A percentile compares a stretch with the other conserved stretches of the same genome.
These are phyloP conservation scores for Citrullus mucosospermus DNA, from an alignment of 306 rosid genomes.

Conservation along the genomic window DNA sequence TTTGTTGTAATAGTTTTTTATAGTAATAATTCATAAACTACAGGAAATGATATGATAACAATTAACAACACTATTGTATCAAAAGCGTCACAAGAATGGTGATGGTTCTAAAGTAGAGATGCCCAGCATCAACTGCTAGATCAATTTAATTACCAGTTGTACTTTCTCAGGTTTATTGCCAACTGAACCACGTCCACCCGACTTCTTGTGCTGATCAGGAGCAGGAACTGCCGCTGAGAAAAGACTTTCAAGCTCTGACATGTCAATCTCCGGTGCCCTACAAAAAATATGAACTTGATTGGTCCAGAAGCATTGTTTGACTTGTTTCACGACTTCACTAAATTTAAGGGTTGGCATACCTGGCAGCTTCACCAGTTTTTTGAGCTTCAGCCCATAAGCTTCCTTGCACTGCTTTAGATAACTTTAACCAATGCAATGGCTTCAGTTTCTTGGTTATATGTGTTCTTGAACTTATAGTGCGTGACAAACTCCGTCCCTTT, in stretches of 20 bases:
- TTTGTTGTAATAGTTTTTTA: not conserved
- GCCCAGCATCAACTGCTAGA: constrained; percentile 1
- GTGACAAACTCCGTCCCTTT: constrained; percentile 45
- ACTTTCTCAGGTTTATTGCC: constrained; percentile 73
- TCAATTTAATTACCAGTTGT: constrained; percentile 55
- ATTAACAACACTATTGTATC: not conserved
- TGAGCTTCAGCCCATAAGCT: constrained; percentile 95
- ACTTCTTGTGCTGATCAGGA: constrained; percentile 32
- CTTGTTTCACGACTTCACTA: constrained; percentile 10
- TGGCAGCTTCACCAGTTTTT: constrained; percentile 59
- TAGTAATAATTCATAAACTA: not conserved
- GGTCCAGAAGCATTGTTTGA: constrained; percentile 7
- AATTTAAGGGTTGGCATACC: constrained; percentile 33
- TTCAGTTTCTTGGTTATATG: constrained; percentile 58
- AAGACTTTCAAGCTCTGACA: constrained; percentile 88
- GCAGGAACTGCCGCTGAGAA: constrained; percentile 62
- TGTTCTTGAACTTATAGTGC: constrained; percentile 31
- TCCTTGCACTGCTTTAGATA: constrained; percentile 76
- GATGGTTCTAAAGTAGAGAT: not conserved
- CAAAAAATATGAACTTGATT: constrained; percentile 15
- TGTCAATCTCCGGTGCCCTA: constrained; percentile 92
- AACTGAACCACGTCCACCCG: constrained; percentile 28
- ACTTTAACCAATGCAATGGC: constrained; percentile 87
- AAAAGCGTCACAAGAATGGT: not conserved
- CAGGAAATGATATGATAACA: not conserved